Conservation (phyloP, 305 asterid species). For the Fraxinus velutina region DNA sequence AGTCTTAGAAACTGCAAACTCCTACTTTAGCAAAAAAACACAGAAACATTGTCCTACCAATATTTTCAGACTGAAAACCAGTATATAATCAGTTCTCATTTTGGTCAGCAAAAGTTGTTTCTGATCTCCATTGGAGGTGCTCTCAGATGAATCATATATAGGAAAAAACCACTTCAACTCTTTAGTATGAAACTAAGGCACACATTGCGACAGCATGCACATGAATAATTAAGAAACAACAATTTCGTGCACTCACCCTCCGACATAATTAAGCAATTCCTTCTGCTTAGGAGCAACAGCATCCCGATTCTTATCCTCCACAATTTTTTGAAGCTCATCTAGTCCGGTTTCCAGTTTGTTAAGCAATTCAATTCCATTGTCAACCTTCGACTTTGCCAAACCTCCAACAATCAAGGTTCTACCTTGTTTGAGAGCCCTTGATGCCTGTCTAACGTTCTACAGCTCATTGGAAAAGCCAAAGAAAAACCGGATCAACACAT, state of each 20-base stretch:
- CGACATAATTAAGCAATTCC: slow-evolving; percentile 90
- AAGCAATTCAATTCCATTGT: slow-evolving; percentile 72
- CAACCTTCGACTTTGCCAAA: slow-evolving; percentile 74
- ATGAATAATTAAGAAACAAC: background rate
- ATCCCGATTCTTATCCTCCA: slow-evolving; percentile 71
- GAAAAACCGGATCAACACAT: slow-evolving; percentile 7
- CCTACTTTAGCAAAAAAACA: background rate
- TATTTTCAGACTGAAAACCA: background rate
- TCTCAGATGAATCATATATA: background rate
- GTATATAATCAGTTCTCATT: background rate
- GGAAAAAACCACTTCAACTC: background rate
- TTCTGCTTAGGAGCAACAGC: slow-evolving; percentile 85
- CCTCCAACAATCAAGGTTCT: slow-evolving; percentile 69
- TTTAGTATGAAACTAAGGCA: background rate
- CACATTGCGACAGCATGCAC: background rate
- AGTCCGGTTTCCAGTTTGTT: slow-evolving; percentile 74
- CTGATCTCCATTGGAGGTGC: background rate
- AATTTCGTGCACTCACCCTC: slow-evolving; percentile 63
- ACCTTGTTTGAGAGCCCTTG: slow-evolving; percentile 75
- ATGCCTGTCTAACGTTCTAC: slow-evolving; percentile 89
- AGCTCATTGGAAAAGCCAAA: slow-evolving; percentile 21
- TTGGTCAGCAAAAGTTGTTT: background rate
- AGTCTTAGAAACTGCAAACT: background rate
- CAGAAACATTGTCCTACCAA: background rate
- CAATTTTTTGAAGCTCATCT: slow-evolving; percentile 69